Conservation (phyloP, 441 rosid species). For the Syzygium syzygioides region DNA sequence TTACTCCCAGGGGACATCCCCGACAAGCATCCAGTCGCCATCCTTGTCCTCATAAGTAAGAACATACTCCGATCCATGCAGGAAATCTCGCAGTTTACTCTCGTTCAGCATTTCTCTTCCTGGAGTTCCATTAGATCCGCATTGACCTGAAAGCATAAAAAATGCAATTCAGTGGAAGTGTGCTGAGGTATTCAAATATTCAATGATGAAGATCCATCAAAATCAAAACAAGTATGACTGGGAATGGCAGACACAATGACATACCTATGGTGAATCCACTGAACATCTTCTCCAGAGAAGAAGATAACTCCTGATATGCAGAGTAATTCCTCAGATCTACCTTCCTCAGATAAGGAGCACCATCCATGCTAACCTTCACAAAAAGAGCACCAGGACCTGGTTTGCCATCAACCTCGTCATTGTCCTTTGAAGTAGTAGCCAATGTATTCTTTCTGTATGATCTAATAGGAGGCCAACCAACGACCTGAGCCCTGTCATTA, state of each 20-base stretch:
- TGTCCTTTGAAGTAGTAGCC: slow-evolving; percentile 46
- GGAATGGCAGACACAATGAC: background rate
- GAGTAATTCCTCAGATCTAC: slow-evolving; percentile 54
- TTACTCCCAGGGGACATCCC: slow-evolving; percentile 81
- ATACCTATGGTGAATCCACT: slow-evolving; percentile 61
- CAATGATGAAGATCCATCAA: background rate
- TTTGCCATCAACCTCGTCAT: slow-evolving; percentile 61
- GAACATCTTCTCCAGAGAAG: slow-evolving; percentile 73
- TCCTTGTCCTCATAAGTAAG: slow-evolving; percentile 68
- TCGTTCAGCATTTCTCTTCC: slow-evolving; percentile 47
- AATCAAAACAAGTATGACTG: background rate
- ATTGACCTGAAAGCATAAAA: slow-evolving; percentile 41
- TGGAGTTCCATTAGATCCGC: slow-evolving; percentile 38
- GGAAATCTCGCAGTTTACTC: slow-evolving; percentile 54
- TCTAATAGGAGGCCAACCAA: slow-evolving; percentile 75
- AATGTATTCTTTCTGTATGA: slow-evolving; percentile 52
- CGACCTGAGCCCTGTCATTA: slow-evolving; percentile 54
- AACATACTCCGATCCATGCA: slow-evolving; percentile 64
- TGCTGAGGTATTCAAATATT: background rate
- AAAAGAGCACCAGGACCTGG: slow-evolving; percentile 51
- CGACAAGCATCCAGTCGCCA: slow-evolving; percentile 77
- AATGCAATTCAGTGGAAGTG: slow-evolving; percentile 8
- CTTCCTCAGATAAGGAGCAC: slow-evolving; percentile 71
- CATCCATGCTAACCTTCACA: slow-evolving; percentile 74
- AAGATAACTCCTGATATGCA: slow-evolving; percentile 46